Evolutionary conservation across 257 asterid genomes (phyloP), one percentile per base, ranked within the genome.

Genomic region (Jacaranda copaia): DNA sequence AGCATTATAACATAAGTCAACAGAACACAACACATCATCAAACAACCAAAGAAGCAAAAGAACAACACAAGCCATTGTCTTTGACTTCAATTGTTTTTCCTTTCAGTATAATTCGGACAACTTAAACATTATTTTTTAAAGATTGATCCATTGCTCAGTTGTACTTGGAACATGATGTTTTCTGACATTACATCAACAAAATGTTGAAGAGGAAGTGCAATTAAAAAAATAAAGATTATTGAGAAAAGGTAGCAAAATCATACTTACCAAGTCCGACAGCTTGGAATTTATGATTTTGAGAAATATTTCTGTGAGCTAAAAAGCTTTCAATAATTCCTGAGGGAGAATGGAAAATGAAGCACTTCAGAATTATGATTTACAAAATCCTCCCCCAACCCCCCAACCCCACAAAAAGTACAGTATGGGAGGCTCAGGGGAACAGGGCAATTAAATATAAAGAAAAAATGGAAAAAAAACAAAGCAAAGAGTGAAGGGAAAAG

Each of bases 251-350:
- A 25, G 1, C 32, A 25, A 25, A 25, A 64, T 40, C 19, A 69
- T 40, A 73, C 92, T 87, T 73, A 96, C 99, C 99, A 25, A 96
- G 97, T 80, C 99, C 99, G 81, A 96, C 98, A 74, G 99, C 99
- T 86, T 96, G 99, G 81, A 96, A 96, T 88, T 96, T 96, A 74
- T 93, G 99, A 79, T 93, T 93, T 82, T 96, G 99, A 62, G 99
- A 96, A 69, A 96, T 96, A 81, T 96, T 96, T 85, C 99, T 91
- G 84, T 96, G 99, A 32, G 97, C 85, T 81, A 96, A 81, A 89
- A 75, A 72, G 97, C 99, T 85, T 93, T 91, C 92, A 96, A 84
- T 77, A 84, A 72, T 85, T 96, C 99, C 99, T 96, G 89, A 81
- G 32, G 32, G 51, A 63, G 56, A 82, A 70, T 60, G 73, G 18